Percentiles rank a stretch among this genome's conserved stretches.
Conservation (phyloP, 208 protist species). For the Crithidia brevicula region DNA sequence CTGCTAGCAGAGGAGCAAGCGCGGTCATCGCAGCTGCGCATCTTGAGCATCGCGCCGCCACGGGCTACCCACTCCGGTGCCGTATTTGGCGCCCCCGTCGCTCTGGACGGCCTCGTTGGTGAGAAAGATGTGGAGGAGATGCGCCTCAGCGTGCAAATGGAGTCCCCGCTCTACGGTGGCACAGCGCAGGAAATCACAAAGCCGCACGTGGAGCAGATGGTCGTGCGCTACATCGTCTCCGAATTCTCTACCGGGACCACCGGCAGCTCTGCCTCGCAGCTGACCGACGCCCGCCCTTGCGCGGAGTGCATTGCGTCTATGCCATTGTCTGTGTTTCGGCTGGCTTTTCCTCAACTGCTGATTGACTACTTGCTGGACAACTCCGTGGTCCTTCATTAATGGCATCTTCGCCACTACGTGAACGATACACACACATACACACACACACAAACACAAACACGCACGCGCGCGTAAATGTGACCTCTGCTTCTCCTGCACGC, state of each 20-base stretch:
- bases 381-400: slow-evolving; percentile 58
- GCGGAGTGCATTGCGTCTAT: slow-evolving; percentile 39
- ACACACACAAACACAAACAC: no score
- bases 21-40: slow-evolving; percentile 36
- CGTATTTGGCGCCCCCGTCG: slow-evolving; percentile 31
- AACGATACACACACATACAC: slow-evolving; percentile 1
- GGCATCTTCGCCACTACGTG: no score
- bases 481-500: no score
- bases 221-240: slow-evolving; percentile 62
- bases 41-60: slow-evolving; percentile 63
- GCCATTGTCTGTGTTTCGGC: slow-evolving; percentile 81
- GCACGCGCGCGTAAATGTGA: no score
- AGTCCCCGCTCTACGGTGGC: slow-evolving; percentile 16
- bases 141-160: slow-evolving; percentile 34
- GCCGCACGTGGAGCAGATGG: slow-evolving; percentile 56
- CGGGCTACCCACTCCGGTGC: slow-evolving; percentile 32
- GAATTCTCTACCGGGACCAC: background rate
- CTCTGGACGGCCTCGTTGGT: slow-evolving; percentile 47
- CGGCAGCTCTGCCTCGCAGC: background rate
- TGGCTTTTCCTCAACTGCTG: slow-evolving; percentile 74
- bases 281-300: background rate
- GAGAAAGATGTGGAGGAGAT: slow-evolving; percentile 55
- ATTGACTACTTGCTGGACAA: slow-evolving; percentile 77
- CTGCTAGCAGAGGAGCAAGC: slow-evolving; percentile 25
- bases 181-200: slow-evolving; percentile 40